Conservation (phyloP, 192 early-diverging fungal genomes). For the Coemansia sp. region DNA sequence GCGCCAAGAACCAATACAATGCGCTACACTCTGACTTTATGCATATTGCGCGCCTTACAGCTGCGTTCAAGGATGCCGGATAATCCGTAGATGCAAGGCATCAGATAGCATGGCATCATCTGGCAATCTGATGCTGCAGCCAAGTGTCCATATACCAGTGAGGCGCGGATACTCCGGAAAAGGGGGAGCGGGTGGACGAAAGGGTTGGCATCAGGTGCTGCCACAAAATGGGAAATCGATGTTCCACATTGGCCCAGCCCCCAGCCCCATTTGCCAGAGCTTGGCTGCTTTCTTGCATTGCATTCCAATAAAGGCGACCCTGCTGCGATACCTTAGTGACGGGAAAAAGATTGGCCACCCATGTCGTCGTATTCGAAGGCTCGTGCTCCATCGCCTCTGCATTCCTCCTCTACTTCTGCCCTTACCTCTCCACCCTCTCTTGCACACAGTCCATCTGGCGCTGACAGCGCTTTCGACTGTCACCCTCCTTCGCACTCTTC, state of each 20-base stretch:
- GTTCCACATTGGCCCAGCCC: neutral
- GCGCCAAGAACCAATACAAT: neutral
- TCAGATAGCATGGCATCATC: neutral
- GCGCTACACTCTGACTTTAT: neutral
- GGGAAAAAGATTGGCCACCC: conserved; percentile 5
- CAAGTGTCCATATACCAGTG: neutral
- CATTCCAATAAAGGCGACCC: neutral
- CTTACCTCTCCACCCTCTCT: conserved; percentile 8
- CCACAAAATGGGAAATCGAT: neutral
- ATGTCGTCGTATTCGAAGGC: neutral
- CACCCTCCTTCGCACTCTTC: neutral
- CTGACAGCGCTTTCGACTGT: neutral
- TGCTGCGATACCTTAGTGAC: neutral
- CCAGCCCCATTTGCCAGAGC: neutral
- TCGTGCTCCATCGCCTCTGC: conserved; percentile 3
- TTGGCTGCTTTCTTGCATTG: neutral
- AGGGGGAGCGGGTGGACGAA: neutral
- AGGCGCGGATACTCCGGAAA: neutral
- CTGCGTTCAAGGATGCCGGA: neutral
- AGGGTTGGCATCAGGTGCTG: neutral
- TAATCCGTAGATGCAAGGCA: neutral
- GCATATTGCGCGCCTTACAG: neutral
- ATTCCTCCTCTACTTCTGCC: conserved; percentile 14
- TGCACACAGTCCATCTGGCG: conserved; percentile 1
- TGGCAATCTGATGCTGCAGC: neutral